A percentile compares a stretch with the other conserved stretches of the same genome.
phyloP scores from a whole-genome alignment of 2,329 filamentous ascomycete species.

The Aspergillus udagawae region DNA sequence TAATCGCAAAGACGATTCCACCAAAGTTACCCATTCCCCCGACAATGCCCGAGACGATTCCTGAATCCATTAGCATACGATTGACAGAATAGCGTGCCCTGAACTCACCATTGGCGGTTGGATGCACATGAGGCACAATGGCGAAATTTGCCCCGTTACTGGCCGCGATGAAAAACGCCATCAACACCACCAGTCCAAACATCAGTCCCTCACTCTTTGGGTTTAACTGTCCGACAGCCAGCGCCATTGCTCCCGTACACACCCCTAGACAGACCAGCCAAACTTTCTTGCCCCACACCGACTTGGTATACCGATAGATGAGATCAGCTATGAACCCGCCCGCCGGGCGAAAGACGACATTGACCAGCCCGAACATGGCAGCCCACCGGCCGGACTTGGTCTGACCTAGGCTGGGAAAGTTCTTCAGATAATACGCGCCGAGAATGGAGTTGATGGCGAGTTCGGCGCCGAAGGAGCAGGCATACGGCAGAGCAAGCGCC shows the following conservation, averaged over 20 bases:
- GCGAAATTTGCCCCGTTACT: slow-evolving; percentile 85
- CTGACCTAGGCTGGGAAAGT: slow-evolving; percentile 53
- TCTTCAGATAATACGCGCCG: slow-evolving; percentile 55
- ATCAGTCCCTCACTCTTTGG: slow-evolving; percentile 60
- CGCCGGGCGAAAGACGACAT: slow-evolving; percentile 45
- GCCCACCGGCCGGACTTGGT: slow-evolving; percentile 54
- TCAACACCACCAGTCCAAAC: slow-evolving; percentile 70
- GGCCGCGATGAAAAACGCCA: slow-evolving; percentile 79
- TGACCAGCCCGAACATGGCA: slow-evolving; percentile 53
- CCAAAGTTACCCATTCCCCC: slow-evolving; percentile 81
- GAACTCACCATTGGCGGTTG: slow-evolving; percentile 67
- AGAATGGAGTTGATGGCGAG: slow-evolving; percentile 59
- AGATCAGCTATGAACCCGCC: slow-evolving; percentile 53
- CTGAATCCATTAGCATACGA: slow-evolving; percentile 20
- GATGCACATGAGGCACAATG: slow-evolving; percentile 81
- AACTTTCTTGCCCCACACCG: slow-evolving; percentile 62
- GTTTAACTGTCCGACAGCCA: slow-evolving; percentile 60
- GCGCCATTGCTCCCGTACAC: slow-evolving; percentile 55
- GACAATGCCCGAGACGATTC: slow-evolving; percentile 68
- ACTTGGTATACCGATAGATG: slow-evolving; percentile 49
- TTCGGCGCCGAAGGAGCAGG: slow-evolving; percentile 59
- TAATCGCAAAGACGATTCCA: slow-evolving; percentile 76
- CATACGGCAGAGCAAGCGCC: slow-evolving; percentile 52
- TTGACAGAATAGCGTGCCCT: no score
- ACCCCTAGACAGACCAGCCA: slow-evolving; percentile 56